Evolutionary conservation across 1,139 yeast genomes (phyloP), one percentile per base, ranked within the genome.

Genomic region (Trichomonascaceae sp.): DNA sequence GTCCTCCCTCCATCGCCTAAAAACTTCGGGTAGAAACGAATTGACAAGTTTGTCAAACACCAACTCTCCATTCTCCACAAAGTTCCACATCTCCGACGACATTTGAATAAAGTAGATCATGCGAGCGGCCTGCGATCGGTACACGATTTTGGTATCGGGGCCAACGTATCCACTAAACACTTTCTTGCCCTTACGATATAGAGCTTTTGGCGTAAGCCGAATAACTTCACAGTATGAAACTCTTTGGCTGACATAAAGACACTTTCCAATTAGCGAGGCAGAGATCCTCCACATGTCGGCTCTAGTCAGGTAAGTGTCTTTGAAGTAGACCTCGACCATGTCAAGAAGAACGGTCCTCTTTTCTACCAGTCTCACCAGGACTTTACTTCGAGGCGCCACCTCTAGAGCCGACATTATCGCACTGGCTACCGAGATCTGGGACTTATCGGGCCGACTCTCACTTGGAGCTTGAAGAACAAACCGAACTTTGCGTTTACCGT

Each of bases 51-150:
- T 85, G 54, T 87, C 93, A 52, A 87, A 89, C 70, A 84, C 72
- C 33, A 87, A 80, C 50, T 87, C 97, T 0, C 98, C 98, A 45
- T 79, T 80, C 50, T 87, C 96, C 56, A 89, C 97, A 55, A 92
- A 92, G 52, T 87, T 85, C 93, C 97, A 92, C 96, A 89, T 92
- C 50, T 92, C 99, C 28, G 79, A 68, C 1, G 96, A 81, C 44
- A 87, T 72, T 52, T 92, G 98, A 34, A 92, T 74, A 41, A 92
- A 64, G 32, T 87, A 81, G 9, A 85, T 71, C 39, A 87, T 60
- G 38, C 81, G 72, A 1, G 97, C 93, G 30, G 94, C 77, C 47
- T 89, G 96, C 1, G 95, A 82, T 33, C 98, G 66, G 51, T 80
- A 89, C 0, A 85, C 81, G 14, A 89, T 62, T 44, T 77, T 77